Conservation (phyloP, 2,329 filamentous ascomycete species). For the Sphaceloma murrayae region DNA sequence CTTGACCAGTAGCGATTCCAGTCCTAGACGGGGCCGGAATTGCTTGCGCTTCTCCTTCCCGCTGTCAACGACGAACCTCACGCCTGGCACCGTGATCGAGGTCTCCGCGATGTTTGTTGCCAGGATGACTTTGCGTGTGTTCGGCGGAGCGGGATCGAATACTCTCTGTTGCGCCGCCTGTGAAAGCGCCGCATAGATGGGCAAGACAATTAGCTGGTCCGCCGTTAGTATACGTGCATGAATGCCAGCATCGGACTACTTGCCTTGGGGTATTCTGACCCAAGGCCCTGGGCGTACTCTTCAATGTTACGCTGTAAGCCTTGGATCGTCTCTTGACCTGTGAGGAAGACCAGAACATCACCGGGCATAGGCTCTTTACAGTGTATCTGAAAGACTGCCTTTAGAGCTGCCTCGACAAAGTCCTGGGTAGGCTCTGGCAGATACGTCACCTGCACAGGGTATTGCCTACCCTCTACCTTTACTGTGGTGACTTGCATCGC, state of each 20-base stretch:
- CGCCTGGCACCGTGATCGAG: constrained; percentile 88
- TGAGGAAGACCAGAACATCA: constrained; percentile 85
- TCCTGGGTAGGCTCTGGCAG: constrained; percentile 65
- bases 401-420: constrained; percentile 70
- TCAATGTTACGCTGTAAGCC: constrained; percentile 69
- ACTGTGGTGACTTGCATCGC: constrained; percentile 49
- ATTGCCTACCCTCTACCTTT: constrained; percentile 78
- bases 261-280: constrained; percentile 60
- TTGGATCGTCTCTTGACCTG: constrained; percentile 89
- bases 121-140: constrained; percentile 81
- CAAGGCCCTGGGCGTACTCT: constrained; percentile 63
- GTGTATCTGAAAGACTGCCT: constrained; percentile 78
- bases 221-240: constrained; percentile 28
- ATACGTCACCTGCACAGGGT: constrained; percentile 70
- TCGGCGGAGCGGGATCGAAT: constrained; percentile 62
- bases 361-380: constrained; percentile 82
- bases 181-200: constrained; percentile 82
- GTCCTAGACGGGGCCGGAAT: constrained; percentile 70
- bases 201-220: constrained; percentile 54
- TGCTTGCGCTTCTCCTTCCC: constrained; percentile 93
- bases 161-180: constrained; percentile 78
- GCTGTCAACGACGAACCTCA: constrained; percentile 82
- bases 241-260: not conserved
- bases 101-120: constrained; percentile 99
- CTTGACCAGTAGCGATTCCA: constrained; percentile 84